Evolutionary conservation across 208 protist species (phyloP), one percentile per base, ranked within the genome.

Genomic region (Kentomonas sorsogonicus): DNA sequence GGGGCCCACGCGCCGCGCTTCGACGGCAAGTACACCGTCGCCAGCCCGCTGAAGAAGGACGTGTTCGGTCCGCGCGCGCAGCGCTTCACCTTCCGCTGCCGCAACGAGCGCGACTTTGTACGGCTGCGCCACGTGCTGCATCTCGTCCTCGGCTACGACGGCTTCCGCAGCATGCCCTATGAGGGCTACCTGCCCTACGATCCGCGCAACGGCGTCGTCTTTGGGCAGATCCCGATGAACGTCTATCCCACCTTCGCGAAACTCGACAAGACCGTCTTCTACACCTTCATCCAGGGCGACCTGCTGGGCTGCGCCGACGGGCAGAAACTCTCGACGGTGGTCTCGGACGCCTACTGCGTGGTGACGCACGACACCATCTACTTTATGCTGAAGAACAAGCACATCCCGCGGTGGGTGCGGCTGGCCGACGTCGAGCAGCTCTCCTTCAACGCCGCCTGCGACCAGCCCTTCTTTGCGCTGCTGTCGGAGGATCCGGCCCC

Each of bases 261-360:
- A 0, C 74, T 85, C 13, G 78, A 85, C 51, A 72, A 81, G 70
- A 56, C 69, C 13, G 74, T 81, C 25, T 74, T 80, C 56, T 85
- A 85, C 64, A 64, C 53, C 40, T 81, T 81, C 50, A 52, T 53
- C 46, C 65, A 62, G 0, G 74, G 73, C 16, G 60, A 81, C 36
- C 25, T 85, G 5, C 52, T 75, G 29, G 60, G 63, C 13, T 41
- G 66, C 29, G 55, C 39, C 29, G 59, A 29, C 20, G 23, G 0
- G 13, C 46, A 29, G 11, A 43, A 55, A 39, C 36, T 75, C 23
- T 53, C 20, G 22, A 27, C 50, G 1, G 33, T 67, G 16, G 15
- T 74, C n/a, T 22, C 47, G 0, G 64, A 60, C 36, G 61, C 53
- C 25, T 75, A 77, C 60, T 50, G 81, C 30, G 81, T 73, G 51